phyloP scores from a whole-genome alignment of 2,329 filamentous ascomycete species.

The Fusarium sp. region DNA sequence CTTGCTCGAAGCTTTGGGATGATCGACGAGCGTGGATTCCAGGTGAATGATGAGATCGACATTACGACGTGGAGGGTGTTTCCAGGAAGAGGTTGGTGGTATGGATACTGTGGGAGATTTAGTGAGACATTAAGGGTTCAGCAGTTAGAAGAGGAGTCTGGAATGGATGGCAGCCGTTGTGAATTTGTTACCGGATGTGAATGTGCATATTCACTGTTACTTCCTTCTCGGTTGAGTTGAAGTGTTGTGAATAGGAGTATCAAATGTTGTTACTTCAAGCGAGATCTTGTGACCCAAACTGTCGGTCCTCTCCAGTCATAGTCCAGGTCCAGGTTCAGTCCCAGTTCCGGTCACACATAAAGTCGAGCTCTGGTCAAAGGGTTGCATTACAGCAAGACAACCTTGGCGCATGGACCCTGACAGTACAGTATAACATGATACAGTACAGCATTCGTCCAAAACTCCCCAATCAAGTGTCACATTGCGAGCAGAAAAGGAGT shows the following conservation, averaged over 20 bases:
- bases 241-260: background rate
- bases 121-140: conserved; percentile 24
- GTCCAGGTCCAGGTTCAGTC: conserved; percentile 6
- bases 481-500: conserved; percentile 19
- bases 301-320: conserved; percentile 10
- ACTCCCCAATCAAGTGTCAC: conserved; percentile 14
- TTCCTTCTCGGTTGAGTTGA: background rate
- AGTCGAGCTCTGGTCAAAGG: background rate
- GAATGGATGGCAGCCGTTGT: background rate
- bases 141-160: background rate
- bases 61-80: conserved; percentile 8
- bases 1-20: conserved; percentile 15
- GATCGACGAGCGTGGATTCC: conserved; percentile 25
- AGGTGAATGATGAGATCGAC: conserved; percentile 30
- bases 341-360: conserved; percentile 8
- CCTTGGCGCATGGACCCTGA: conserved; percentile 11
- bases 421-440: background rate
- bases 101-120: conserved; percentile 3
- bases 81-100: background rate
- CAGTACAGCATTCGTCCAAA: background rate
- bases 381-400: conserved; percentile 14
- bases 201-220: background rate
- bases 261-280: conserved; percentile 3
- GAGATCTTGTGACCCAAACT: conserved; percentile 18
- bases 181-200: background rate